Conservation (phyloP, 176 grass and related monocot species). For the Eleusine coracana region DNA sequence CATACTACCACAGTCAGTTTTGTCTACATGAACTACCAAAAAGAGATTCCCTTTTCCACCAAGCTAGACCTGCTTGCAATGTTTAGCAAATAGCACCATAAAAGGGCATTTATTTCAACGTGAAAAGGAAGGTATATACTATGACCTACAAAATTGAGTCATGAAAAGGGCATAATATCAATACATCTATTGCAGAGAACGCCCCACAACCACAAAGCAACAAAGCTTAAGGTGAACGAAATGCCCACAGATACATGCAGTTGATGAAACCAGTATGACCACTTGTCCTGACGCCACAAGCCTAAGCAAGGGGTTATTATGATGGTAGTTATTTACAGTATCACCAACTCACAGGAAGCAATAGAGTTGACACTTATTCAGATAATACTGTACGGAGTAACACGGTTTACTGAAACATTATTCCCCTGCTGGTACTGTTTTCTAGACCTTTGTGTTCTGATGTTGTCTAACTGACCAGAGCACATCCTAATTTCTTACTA, state of each 20-base stretch:
- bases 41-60: background rate
- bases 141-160: background rate
- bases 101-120: background rate
- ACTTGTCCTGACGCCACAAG: background rate
- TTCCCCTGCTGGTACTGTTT: background rate
- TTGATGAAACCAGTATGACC: conserved; percentile 34
- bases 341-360: background rate
- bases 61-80: background rate
- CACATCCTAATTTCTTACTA: conserved; percentile 5
- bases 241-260: background rate
- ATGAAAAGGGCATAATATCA: background rate
- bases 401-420: background rate
- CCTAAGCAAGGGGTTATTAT: background rate
- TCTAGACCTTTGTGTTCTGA: background rate
- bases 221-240: conserved; percentile 29
- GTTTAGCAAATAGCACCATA: background rate
- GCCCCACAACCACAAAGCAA: conserved; percentile 37
- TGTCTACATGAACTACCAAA: background rate
- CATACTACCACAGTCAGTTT: background rate
- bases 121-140: background rate
- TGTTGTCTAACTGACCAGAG: background rate
- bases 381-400: background rate
- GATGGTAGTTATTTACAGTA: conserved; percentile 4
- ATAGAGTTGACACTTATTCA: background rate
- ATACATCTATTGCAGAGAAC: conserved; percentile 28